Conservation (phyloP, 352 stramenopile species). For the Globisporangium irregulare region DNA sequence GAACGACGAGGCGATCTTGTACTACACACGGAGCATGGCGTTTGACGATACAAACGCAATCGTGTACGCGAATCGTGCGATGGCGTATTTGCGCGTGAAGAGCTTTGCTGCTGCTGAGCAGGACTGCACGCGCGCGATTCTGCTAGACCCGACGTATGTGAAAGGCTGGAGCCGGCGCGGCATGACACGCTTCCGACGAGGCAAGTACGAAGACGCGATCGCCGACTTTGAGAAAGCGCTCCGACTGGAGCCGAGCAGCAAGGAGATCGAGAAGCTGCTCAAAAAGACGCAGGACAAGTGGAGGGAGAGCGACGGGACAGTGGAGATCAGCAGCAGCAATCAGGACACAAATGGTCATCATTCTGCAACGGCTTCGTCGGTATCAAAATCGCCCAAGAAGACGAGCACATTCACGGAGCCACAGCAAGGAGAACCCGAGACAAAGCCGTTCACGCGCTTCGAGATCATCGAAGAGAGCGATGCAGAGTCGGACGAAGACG, state of each 20-base stretch:
- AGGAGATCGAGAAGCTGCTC: conserved; percentile 80
- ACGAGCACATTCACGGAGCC: conserved; percentile 3
- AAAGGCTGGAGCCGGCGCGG: conserved; percentile 87
- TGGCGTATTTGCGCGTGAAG: conserved; percentile 76
- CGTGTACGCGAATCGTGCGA: conserved; percentile 87
- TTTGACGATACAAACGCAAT: conserved; percentile 74
- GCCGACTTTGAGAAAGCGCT: conserved; percentile 79
- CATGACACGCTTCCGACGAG: conserved; percentile 83
- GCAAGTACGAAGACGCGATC: conserved; percentile 84
- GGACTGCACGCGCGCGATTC: conserved; percentile 77
- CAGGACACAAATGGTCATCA: conserved; percentile 18
- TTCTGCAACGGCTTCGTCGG: not conserved
- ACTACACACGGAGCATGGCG: conserved; percentile 89
- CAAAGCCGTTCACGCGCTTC: conserved; percentile 53
- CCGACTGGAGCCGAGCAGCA: conserved; percentile 58
- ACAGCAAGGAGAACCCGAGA: not conserved
- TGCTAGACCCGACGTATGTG: conserved; percentile 77
- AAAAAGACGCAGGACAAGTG: conserved; percentile 69
- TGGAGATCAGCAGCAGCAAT: conserved; percentile 20
- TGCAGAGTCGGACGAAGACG: conserved; percentile 15
- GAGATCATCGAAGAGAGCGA: conserved; percentile 64
- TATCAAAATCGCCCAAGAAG: conserved; percentile 4
- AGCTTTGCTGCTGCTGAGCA: conserved; percentile 85
- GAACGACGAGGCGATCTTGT: conserved; percentile 78
- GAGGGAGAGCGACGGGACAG: conserved; percentile 54